Base-by-base conservation (phyloP, 768 basidiomycete species). In the Suillus discolor region DNA sequence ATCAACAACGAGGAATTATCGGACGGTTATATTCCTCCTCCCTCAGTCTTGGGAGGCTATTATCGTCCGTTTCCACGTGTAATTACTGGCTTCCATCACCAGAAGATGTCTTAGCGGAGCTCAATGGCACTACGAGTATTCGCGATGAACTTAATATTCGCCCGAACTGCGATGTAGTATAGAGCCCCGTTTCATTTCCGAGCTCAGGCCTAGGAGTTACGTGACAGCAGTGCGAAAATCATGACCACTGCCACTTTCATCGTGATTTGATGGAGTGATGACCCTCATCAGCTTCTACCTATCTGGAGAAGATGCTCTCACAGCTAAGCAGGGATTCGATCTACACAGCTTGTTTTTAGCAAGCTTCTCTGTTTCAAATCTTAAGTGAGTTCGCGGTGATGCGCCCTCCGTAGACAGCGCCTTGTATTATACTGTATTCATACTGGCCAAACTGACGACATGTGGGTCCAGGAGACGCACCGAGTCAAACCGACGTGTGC, bases 291-390 rank as follows among this genome's bases (percentile, higher is more conserved):
- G 54, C 54, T 55, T 55, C 54, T 42, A 20, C 39, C 36, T 38
- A 57, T 57, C 36, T 23, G 2, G 15, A 41, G 41, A 6, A 15
- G 20, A 57, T 36, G 34, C 28, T 54, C 16, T 51, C 7, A 53
- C 16, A 4, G 53, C 28, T 54, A 31, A 20, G 54, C 11, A 55
- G 3, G 34, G 3, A n/a, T 20, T 36, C 3, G 11, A 55, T 20
- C 18, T 34, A 34, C 34, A 55, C 12, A 20, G 34, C 54, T 7
- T 51, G 25, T n/a, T 34, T 6, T 55, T 13, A 12, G 12, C 20
- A 3, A 34, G 59, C 59, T 31, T 60, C 41, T 60, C 16, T 60
- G 59, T 60, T 60, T 60, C 41, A 9, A 13, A 60, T 44, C 28
- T 42, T 60, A 42, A 31, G 28, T 28, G 59, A 60, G 41, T 42